phyloP scores from a whole-genome alignment of 805 yeast genomes.

The Saturnispora sanitii region DNA sequence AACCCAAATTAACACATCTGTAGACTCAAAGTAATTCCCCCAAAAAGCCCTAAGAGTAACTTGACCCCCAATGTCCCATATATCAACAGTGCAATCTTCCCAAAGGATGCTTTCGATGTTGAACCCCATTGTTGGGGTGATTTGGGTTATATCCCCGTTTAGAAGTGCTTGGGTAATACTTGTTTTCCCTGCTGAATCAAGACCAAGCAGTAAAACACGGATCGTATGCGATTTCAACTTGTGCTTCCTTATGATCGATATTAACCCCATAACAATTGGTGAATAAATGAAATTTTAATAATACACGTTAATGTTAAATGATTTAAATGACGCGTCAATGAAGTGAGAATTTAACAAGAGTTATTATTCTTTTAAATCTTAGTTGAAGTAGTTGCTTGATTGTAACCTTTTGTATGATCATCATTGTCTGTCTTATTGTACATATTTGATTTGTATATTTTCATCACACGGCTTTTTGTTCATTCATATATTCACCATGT shows the following conservation, averaged over 20 bases:
- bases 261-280: slow-evolving; percentile 6
- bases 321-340: too few relatives aligned
- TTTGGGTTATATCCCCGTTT: background rate
- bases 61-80: slow-evolving; percentile 94
- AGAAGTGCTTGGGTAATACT: slow-evolving; percentile 24
- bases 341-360: too few relatives aligned
- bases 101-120: slow-evolving; percentile 60
- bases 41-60: slow-evolving; percentile 84
- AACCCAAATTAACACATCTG: slow-evolving; percentile 85
- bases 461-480: too few relatives aligned
- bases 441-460: too few relatives aligned
- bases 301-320: too few relatives aligned
- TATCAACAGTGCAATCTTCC: slow-evolving; percentile 39
- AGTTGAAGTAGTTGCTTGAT: too few relatives aligned
- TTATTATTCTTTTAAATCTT: too few relatives aligned
- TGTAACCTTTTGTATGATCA: too few relatives aligned
- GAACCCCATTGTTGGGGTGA: slow-evolving; percentile 87
- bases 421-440: too few relatives aligned
- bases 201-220: slow-evolving; percentile 78
- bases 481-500: too few relatives aligned
- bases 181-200: slow-evolving; percentile 91
- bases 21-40: slow-evolving; percentile 93
- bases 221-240: slow-evolving; percentile 18
- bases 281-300: too few relatives aligned
- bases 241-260: slow-evolving; percentile 6